Conservation (phyloP, 805 yeast species). For the Yamadazyma sp. region DNA sequence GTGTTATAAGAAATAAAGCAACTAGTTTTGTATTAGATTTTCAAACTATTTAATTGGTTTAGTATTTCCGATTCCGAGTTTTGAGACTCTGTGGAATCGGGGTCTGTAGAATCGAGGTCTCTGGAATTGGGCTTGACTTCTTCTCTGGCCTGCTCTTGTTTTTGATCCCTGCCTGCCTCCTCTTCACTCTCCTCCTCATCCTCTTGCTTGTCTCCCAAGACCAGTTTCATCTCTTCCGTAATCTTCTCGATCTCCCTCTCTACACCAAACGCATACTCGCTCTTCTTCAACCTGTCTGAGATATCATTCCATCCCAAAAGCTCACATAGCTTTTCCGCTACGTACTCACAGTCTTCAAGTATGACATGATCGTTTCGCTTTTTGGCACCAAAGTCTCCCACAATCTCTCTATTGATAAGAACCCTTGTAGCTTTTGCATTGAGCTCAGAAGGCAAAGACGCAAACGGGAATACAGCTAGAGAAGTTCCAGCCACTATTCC, state of each 20-base stretch:
- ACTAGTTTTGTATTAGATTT: not conserved
- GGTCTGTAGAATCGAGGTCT: not conserved
- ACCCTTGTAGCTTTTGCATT: constrained; percentile 48
- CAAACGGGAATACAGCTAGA: constrained; percentile 87
- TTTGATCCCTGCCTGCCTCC: constrained; percentile 3
- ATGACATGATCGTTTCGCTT: constrained; percentile 54
- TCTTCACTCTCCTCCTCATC: constrained; percentile 11
- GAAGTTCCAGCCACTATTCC: constrained; percentile 94
- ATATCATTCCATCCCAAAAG: constrained; percentile 66
- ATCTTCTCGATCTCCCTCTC: constrained; percentile 16
- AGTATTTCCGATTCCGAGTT: not conserved
- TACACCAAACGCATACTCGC: constrained; percentile 14
- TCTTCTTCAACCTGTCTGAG: constrained; percentile 40
- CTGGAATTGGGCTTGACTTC: not conserved
- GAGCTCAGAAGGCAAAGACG: constrained; percentile 72
- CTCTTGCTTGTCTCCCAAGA: constrained; percentile 9
- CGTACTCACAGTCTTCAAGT: constrained; percentile 65
- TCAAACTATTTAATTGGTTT: constrained; percentile 3
- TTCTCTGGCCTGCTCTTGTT: constrained; percentile 8
- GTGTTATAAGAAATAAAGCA: constrained; percentile 3
- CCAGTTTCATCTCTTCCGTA: constrained; percentile 14
- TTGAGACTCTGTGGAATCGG: not conserved
- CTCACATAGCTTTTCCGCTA: constrained; percentile 53
- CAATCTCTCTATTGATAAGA: constrained; percentile 71
- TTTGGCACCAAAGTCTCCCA: constrained; percentile 63